These are phyloP conservation scores for Euryodendron excelsum DNA, from an alignment of 148 eudicot species.

Conservation along the genomic window DNA sequence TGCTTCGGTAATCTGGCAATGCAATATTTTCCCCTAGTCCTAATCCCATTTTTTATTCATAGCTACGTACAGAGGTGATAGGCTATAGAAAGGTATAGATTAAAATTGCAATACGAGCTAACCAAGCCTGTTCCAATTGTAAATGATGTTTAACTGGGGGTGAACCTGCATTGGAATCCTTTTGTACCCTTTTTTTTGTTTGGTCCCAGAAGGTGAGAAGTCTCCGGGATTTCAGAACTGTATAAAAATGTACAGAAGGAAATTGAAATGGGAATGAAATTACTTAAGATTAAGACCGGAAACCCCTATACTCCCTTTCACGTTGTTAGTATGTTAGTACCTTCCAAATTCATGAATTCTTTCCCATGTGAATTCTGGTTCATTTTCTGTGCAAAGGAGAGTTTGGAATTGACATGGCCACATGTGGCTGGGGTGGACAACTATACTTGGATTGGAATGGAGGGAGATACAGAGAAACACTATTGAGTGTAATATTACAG, in stretches of 20 bases:
- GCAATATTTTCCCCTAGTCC: background rate
- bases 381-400: too few relatives aligned
- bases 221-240: constrained; percentile 21
- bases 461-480: too few relatives aligned
- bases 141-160: too few relatives aligned
- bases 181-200: constrained; percentile 21
- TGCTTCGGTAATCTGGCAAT: background rate
- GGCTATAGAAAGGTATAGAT: constrained; percentile 29
- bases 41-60: constrained; percentile 4
- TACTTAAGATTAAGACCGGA: too few relatives aligned
- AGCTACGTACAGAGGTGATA: constrained; percentile 29
- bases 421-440: too few relatives aligned
- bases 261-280: constrained; percentile 17
- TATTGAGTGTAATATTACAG: too few relatives aligned
- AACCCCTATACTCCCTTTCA: too few relatives aligned
- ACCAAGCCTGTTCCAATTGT: constrained; percentile 16
- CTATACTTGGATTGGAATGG: too few relatives aligned
- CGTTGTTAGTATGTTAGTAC: too few relatives aligned
- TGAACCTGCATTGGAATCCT: constrained; percentile 24
- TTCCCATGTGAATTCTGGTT: too few relatives aligned
- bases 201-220: constrained; percentile 17
- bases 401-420: too few relatives aligned
- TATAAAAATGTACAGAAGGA: constrained; percentile 34
- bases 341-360: too few relatives aligned
- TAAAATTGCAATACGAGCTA: constrained; percentile 25